Percentiles rank a stretch among this genome's conserved stretches.
Evolutionary conservation across 805 yeast genomes (phyloP).

Genomic region (Nakazawaea molendinolei): DNA sequence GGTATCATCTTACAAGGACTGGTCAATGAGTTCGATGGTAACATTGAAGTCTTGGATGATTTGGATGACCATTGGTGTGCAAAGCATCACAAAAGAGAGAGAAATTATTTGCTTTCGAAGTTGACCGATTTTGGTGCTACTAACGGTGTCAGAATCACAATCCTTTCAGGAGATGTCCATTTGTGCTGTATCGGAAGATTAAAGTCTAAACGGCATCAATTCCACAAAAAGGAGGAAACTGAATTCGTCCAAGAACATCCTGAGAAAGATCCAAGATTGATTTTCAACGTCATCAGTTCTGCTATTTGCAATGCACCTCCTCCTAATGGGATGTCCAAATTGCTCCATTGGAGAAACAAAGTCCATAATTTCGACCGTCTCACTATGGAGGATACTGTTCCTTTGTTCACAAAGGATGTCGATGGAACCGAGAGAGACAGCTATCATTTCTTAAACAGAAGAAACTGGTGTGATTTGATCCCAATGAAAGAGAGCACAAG

Average conservation of each 20-base stretch:
- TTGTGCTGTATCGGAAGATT: conserved; percentile 79
- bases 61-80: conserved; percentile 97
- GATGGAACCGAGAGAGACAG: conserved; percentile 43
- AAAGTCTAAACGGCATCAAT: conserved; percentile 44
- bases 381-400: conserved; percentile 79
- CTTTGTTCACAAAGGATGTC: conserved; percentile 56
- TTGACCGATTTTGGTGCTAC: conserved; percentile 62
- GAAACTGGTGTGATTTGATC: conserved; percentile 71
- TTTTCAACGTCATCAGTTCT: conserved; percentile 79
- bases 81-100: conserved; percentile 74
- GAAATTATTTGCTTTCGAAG: conserved; percentile 59
- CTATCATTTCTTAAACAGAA: conserved; percentile 46
- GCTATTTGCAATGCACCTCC: conserved; percentile 94
- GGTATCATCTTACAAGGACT: conserved; percentile 65
- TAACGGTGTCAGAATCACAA: conserved; percentile 68
- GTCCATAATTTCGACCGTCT: conserved; percentile 58
- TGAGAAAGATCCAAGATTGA: conserved; percentile 64
- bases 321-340: conserved; percentile 74
- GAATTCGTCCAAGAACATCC: conserved; percentile 40
- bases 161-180: conserved; percentile 92
- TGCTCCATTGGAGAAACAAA: conserved; percentile 61
- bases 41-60: conserved; percentile 86
- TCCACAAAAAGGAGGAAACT: conserved; percentile 34
- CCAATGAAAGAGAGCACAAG: conserved; percentile 33
- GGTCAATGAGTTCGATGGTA: conserved; percentile 89